Evolutionary conservation across 2,329 filamentous ascomycete species (phyloP).

Genomic region (Xylariaceae sp.): DNA sequence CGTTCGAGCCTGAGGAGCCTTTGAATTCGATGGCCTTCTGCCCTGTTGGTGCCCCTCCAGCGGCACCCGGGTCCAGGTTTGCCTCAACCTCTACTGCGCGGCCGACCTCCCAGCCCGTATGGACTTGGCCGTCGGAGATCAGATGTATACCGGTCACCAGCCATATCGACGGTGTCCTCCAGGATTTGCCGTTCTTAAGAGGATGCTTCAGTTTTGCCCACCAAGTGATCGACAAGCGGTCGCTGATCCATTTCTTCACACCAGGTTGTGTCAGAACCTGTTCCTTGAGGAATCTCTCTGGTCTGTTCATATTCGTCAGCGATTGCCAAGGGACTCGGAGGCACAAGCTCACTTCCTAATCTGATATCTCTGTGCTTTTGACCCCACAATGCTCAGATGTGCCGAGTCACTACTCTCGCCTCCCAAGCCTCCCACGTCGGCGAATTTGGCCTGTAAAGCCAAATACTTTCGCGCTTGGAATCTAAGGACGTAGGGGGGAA

Average conservation of each 20-base stretch:
- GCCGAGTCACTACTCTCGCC: slow-evolving; percentile 5
- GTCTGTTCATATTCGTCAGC: background rate
- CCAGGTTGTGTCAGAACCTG: slow-evolving; percentile 10
- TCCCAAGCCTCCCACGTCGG: slow-evolving; percentile 5
- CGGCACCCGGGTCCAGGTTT: slow-evolving; percentile 5
- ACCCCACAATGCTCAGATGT: slow-evolving; percentile 9
- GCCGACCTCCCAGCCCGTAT: slow-evolving; percentile 8
- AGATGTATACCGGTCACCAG: slow-evolving; percentile 8
- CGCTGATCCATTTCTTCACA: slow-evolving; percentile 9
- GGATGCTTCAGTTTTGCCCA: slow-evolving; percentile 7
- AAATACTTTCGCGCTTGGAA: slow-evolving; percentile 6
- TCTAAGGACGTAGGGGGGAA: slow-evolving; percentile 6
- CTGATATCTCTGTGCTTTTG: slow-evolving; percentile 8
- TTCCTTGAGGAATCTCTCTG: slow-evolving; percentile 7
- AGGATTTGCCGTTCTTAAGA: slow-evolving; percentile 7
- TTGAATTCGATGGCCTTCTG: slow-evolving; percentile 1
- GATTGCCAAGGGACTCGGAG: too few species aligned
- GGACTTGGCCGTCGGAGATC: slow-evolving; percentile 7
- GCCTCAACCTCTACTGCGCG: slow-evolving; percentile 1
- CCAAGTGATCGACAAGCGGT: slow-evolving; percentile 8
- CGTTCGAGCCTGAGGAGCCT: background rate
- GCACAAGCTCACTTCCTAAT: slow-evolving; percentile 8
- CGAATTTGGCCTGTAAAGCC: slow-evolving; percentile 8
- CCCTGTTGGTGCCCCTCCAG: slow-evolving; percentile 4
- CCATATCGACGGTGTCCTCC: slow-evolving; percentile 8